Evolutionary conservation across 2,329 filamentous ascomycete genomes (phyloP), one percentile per base, ranked within the genome.

Genomic region (Periconia macrospinosa): DNA sequence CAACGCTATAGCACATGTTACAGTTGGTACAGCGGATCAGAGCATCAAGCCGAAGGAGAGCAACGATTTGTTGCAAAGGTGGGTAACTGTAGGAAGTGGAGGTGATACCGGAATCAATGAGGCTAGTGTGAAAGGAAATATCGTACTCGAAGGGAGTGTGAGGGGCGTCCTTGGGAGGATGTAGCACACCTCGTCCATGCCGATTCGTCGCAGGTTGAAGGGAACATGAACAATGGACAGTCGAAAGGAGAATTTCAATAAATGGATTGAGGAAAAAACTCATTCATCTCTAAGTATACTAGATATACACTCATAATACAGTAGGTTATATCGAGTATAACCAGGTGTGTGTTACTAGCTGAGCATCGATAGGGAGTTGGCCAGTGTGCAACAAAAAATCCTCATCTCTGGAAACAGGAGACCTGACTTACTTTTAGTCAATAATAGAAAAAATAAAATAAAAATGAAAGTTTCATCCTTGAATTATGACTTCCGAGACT

Each of bases 31-130:
- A 0, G 84, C 86, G 10, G 83, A 86, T 60, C 75, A 80, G 45
- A 74, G 80, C 8, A 85, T 97, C 66, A 97, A 97, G 78, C 93
- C 94, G 0, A 92, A 90, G 75, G 93, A 99, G 79, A 96, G 92
- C 76, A 99, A 99, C 69, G 87, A 91, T 54, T 64, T 99, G 67
- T 74, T 99, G 53, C 81, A 81, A 58, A 79, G 80, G 55, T 97
- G 93, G 93, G 69, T 94, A 56, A 80, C 87, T 57, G 73, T 76
- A 47, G 85, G 85, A 0, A 79, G 72, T 67, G 81, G 68, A 2
- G 76, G 72, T 7, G 69, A 75, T n/a, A 81, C 73, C 5, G 83
- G 82, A 0, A 84, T 86, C 51, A 75, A 73, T 41, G 84, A 87
- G 64, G 63, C 78, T 17, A 76, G 78, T 54, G 75, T 87, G 10